phyloP scores from a whole-genome alignment of 192 early-diverging fungal species.

The Coemansia sp. region DNA sequence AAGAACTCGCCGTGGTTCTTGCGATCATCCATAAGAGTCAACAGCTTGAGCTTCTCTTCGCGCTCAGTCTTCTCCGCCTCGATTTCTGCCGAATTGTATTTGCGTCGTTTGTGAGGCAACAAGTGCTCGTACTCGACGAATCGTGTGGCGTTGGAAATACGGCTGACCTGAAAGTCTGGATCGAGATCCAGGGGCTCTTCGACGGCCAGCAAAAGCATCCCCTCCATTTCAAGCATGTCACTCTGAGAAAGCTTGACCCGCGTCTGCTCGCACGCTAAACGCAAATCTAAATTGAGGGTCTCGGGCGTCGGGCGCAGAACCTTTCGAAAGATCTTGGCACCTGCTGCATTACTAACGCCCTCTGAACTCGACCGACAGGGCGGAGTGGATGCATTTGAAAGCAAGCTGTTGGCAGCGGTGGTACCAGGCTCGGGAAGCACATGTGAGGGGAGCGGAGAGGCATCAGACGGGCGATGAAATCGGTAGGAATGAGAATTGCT shows the following conservation, averaged over 20 bases:
- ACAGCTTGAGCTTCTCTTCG: slow-evolving; percentile 62
- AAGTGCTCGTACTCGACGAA: slow-evolving; percentile 53
- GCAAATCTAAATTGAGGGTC: slow-evolving; percentile 36
- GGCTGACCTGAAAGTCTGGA: slow-evolving; percentile 64
- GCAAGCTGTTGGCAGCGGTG: not conserved
- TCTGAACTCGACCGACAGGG: not conserved
- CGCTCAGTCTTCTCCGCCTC: slow-evolving; percentile 65
- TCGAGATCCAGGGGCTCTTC: slow-evolving; percentile 67
- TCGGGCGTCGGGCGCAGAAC: slow-evolving; percentile 48
- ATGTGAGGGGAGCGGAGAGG: not conserved
- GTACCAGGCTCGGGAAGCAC: slow-evolving; percentile 16
- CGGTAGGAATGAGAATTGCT: not conserved
- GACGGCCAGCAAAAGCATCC: slow-evolving; percentile 60
- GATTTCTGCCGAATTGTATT: slow-evolving; percentile 67
- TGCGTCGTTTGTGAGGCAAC: slow-evolving; percentile 56
- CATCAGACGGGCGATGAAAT: not conserved
- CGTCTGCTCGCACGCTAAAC: slow-evolving; percentile 32
- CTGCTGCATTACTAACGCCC: not conserved
- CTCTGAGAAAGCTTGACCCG: slow-evolving; percentile 50
- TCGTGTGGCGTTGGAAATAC: slow-evolving; percentile 64
- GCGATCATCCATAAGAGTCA: slow-evolving; percentile 66
- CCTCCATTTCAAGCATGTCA: slow-evolving; percentile 60
- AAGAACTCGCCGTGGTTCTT: slow-evolving; percentile 53
- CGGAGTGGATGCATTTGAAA: not conserved
- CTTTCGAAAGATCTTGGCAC: slow-evolving; percentile 24